phyloP scores from a whole-genome alignment of 2,329 filamentous ascomycete genomes.

The Helotiales sp. region DNA sequence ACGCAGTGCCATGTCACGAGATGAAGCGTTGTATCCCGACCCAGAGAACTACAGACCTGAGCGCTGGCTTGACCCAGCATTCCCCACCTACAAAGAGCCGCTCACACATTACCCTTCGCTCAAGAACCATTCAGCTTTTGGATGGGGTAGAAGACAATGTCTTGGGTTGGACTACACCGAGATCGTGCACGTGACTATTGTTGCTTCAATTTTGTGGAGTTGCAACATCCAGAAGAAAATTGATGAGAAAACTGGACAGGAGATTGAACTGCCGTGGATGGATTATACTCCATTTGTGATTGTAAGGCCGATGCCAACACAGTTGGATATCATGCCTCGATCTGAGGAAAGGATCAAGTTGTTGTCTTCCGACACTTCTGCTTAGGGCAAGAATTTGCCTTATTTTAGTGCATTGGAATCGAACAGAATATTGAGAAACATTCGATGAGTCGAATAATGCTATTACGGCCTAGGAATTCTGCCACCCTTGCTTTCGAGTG shows the following conservation, averaged over 20 bases:
- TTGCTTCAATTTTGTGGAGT: slow-evolving; percentile 22
- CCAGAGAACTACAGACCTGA: slow-evolving; percentile 52
- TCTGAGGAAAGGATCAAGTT: slow-evolving; percentile 3
- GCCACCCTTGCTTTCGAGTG: too few relatives aligned
- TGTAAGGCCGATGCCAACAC: slow-evolving; percentile 15
- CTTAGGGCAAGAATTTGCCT: background rate
- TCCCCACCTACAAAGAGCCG: slow-evolving; percentile 49
- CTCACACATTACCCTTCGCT: slow-evolving; percentile 61
- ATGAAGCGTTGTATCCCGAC: slow-evolving; percentile 47
- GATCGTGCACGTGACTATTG: slow-evolving; percentile 6
- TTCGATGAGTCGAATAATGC: too few relatives aligned
- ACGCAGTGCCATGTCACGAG: slow-evolving; percentile 30
- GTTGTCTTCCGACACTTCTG: slow-evolving; percentile 4
- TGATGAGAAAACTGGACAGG: slow-evolving; percentile 9
- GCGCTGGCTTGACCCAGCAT: slow-evolving; percentile 46
- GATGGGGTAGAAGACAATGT: slow-evolving; percentile 57
- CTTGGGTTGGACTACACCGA: slow-evolving; percentile 56
- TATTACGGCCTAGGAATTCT: too few relatives aligned
- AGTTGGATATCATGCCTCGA: slow-evolving; percentile 8
- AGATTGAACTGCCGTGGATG: slow-evolving; percentile 14
- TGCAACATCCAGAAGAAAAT: slow-evolving; percentile 22
- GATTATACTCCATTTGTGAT: slow-evolving; percentile 18
- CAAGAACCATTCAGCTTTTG: slow-evolving; percentile 57
- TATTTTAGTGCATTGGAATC: background rate
- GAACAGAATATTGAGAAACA: too few relatives aligned